Percentiles rank a stretch among this genome's conserved stretches.
Conservation (phyloP, 768 basidiomycete species). For the Tricholoma bakamatsutake region DNA sequence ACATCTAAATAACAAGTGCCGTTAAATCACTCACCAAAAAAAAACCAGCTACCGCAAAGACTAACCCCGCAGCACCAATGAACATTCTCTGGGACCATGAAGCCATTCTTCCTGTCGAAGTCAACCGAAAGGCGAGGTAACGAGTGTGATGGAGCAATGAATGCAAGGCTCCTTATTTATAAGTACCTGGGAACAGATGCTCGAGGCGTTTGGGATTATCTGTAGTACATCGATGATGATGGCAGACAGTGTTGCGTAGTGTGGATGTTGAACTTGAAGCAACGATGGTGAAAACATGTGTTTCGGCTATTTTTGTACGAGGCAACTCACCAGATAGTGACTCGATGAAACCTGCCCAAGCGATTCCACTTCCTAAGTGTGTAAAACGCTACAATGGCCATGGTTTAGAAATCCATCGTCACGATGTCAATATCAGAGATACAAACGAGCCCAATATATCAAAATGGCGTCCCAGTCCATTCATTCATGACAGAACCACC, state of each 20-base stretch:
- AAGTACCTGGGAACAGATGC: neutral
- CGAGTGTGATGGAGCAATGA: neutral
- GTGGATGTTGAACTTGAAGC: neutral
- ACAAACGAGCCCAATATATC: no score
- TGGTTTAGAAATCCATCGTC: no score
- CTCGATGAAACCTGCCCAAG: no score
- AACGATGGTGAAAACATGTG: neutral
- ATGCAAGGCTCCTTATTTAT: neutral
- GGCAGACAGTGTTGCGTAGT: neutral
- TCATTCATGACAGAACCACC: no score
- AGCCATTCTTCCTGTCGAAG: neutral
- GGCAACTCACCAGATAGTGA: neutral
- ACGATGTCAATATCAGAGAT: no score
- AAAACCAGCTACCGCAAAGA: constrained; percentile 30
- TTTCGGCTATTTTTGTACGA: neutral
- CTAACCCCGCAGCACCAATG: constrained; percentile 25
- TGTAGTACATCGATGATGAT: neutral
- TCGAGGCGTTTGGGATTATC: neutral
- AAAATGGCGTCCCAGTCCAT: no score
- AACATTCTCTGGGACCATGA: constrained; percentile 17
- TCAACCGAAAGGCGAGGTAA: constrained; percentile 9
- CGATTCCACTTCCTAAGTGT: no score
- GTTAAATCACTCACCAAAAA: constrained; percentile 24
- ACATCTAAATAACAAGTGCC: neutral
- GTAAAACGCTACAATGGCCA: no score